These are phyloP conservation scores for Ogataea methanolica DNA, from an alignment of 805 yeast genomes.

Conservation along the genomic window DNA sequence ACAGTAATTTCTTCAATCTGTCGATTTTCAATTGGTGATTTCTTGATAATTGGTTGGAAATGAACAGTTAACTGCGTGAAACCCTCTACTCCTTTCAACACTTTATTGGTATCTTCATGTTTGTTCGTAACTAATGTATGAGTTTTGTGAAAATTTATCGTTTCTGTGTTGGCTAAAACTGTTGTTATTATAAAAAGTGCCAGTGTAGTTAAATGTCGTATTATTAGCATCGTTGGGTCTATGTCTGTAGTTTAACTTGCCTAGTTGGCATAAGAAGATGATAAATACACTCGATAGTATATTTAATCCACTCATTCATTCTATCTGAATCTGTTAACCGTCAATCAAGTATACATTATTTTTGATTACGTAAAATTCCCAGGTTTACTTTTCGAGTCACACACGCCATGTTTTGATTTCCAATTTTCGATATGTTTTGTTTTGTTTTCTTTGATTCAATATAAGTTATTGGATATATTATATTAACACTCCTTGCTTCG, in stretches of 20 bases:
- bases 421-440: too few relatives aligned
- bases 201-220: too few relatives aligned
- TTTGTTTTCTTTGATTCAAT: too few relatives aligned
- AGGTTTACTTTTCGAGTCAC: too few relatives aligned
- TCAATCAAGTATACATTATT: too few relatives aligned
- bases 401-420: too few relatives aligned
- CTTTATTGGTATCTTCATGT: not conserved
- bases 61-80: constrained; percentile 3
- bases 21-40: constrained; percentile 7
- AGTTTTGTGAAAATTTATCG: constrained; percentile 5
- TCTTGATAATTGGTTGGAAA: constrained; percentile 8
- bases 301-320: too few relatives aligned
- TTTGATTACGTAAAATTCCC: too few relatives aligned
- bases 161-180: constrained; percentile 19
- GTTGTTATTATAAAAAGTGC: not conserved
- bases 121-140: not conserved
- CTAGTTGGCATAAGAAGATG: too few relatives aligned
- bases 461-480: too few relatives aligned
- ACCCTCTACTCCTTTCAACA: not conserved
- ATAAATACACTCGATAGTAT: too few relatives aligned
- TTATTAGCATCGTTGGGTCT: not conserved
- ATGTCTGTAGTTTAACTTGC: not conserved
- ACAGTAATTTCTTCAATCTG: constrained; percentile 6
- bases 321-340: too few relatives aligned
- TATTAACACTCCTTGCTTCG: not conserved